Conservation (phyloP, 306 rosid genomes). For the Citrullus amarus region DNA sequence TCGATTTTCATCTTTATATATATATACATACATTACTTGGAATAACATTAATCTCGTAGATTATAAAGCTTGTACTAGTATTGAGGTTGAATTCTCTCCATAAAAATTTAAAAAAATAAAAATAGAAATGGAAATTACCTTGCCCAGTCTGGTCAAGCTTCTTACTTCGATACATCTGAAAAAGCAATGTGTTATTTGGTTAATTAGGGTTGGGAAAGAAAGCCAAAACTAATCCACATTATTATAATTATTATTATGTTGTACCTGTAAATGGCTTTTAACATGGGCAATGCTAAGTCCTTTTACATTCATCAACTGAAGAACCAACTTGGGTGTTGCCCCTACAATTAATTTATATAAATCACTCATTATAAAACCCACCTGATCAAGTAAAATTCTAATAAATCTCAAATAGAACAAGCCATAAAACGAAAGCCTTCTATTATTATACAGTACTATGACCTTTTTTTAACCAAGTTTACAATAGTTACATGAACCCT, state of each 20-base stretch:
- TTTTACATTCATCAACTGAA: slow-evolving; percentile 56
- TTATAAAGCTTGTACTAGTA: no score
- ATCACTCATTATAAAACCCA: not conserved
- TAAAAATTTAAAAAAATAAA: no score
- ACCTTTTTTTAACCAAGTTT: no score
- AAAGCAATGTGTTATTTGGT: not conserved
- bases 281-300: slow-evolving; percentile 71
- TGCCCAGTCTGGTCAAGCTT: slow-evolving; percentile 55
- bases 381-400: not conserved
- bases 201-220: not conserved
- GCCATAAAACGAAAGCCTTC: no score
- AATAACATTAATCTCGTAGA: no score
- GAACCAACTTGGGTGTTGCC: slow-evolving; percentile 62
- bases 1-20: no score
- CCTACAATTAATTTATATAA: slow-evolving; percentile 19
- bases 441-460: no score
- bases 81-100: no score
- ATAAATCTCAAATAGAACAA: not conserved
- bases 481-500: no score
- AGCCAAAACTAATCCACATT: not conserved
- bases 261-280: slow-evolving; percentile 41
- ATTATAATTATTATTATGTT: not conserved
- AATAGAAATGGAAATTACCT: slow-evolving; percentile 13
- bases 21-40: no score
- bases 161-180: slow-evolving; percentile 65